Evolutionary conservation across 352 stramenopile genomes (phyloP), one percentile per base, ranked within the genome.

Genomic region (Aphanomyces stellatus): DNA sequence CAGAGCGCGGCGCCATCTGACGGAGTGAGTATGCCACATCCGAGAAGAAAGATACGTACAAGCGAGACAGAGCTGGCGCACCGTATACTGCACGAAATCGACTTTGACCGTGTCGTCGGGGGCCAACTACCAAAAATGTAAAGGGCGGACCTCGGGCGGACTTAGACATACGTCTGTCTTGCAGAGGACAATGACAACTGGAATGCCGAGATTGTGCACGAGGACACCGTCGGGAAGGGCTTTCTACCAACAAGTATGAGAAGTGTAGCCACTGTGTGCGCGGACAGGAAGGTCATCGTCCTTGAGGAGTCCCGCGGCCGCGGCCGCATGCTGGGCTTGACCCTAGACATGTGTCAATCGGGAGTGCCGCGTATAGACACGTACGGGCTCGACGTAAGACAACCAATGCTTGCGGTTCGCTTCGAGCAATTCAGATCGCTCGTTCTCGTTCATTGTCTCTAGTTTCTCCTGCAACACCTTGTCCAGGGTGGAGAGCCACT

Each of bases 71-170:
- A 88, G 87, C 48, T 90, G 81, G 40, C 85, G 85, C 34, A 93
- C 73, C 4, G 76, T 83, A 59, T 82, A 92, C 72, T 93, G 81
- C 41, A 92, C 81, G 69, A 87, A 93, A 69, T 93, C 85, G 78
- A 91, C 88, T 67, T 92, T 90, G 22, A 90, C 69, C 5, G 85
- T 91, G 71, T 89, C 90, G 53, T 93, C 85, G 6, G 78, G 78
- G 88, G 62, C 82, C 88, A 67, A 53, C 33, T 48, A 57, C 40
- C 51, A 43, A 35, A 15, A 24, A 53, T 67, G 17, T 46, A 28
- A 19, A 49, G 37, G 53, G 24, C n/a, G 30, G 22, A 49, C 53
- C 33, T 31, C 2, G 13, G 17, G 53, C 17, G 8, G 10, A 48
- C 8, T 49, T 10, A 1, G 5, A 73, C 80, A 40, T 74, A 92